A percentile compares a stretch with the other conserved stretches of the same genome.
phyloP scores from a whole-genome alignment of 352 stramenopile genomes.

The Phytophthora crassamura region DNA sequence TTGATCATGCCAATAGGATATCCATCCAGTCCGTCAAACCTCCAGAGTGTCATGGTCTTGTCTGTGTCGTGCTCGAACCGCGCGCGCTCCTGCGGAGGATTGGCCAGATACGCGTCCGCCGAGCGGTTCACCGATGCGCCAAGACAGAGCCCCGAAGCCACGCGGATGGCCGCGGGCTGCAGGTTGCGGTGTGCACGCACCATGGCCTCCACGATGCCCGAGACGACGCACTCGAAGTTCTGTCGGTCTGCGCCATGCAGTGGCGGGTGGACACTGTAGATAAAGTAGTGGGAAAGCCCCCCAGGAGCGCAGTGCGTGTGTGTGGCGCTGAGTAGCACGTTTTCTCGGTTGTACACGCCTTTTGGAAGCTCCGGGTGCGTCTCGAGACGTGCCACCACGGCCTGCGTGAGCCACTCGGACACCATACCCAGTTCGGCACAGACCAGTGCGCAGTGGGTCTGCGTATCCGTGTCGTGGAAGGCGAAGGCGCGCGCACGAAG shows the following conservation, averaged over 20 bases:
- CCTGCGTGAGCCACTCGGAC: constrained; percentile 88
- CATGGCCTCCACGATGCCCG: constrained; percentile 88
- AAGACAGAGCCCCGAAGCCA: constrained; percentile 69
- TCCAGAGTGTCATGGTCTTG: constrained; percentile 93
- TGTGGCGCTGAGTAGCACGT: constrained; percentile 91
- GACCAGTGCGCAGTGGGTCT: constrained; percentile 80
- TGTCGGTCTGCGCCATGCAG: constrained; percentile 75
- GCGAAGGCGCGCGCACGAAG: constrained; percentile 84
- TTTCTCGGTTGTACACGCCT: constrained; percentile 67
- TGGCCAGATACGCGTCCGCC: constrained; percentile 89
- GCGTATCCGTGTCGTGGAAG: constrained; percentile 51
- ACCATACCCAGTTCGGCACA: constrained; percentile 91
- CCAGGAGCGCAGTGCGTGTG: constrained; percentile 93
- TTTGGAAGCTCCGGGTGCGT: constrained; percentile 48
- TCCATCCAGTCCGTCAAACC: constrained; percentile 82
- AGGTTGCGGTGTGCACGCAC: constrained; percentile 81
- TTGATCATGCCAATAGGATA: constrained; percentile 92
- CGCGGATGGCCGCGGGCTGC: constrained; percentile 63
- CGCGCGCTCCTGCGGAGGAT: constrained; percentile 81
- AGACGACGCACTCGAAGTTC: constrained; percentile 92
- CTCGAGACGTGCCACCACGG: constrained; percentile 70
- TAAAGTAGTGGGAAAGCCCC: constrained; percentile 92
- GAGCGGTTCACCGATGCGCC: constrained; percentile 91
- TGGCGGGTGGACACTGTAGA: constrained; percentile 90
- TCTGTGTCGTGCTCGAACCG: constrained; percentile 89